Evolutionary conservation across 805 yeast species (phyloP).

Genomic region (Kregervanrija pseudodelftensis): DNA sequence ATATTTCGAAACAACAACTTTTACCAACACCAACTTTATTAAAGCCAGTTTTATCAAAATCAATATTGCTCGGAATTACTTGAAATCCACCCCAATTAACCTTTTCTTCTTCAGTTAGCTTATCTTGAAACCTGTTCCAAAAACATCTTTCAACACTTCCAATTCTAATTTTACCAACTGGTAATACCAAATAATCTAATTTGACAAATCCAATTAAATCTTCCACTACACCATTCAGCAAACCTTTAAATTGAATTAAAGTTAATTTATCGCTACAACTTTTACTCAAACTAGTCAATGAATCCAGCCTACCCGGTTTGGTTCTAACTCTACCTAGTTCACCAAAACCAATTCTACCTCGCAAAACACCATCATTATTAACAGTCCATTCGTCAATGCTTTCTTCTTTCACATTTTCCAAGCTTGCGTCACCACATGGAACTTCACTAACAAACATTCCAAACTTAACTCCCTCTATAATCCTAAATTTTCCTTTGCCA

Average conservation of each 20-base stretch:
- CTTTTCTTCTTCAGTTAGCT: not conserved
- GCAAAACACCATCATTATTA: conserved; percentile 15
- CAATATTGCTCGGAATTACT: no score
- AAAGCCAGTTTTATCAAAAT: no score
- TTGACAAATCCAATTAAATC: conserved; percentile 23
- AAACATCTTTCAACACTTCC: conserved; percentile 39
- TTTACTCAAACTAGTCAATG: conserved; percentile 64
- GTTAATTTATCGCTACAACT: conserved; percentile 86
- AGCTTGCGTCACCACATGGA: conserved; percentile 90
- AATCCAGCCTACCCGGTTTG: conserved; percentile 86
- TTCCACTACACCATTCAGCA: conserved; percentile 41
- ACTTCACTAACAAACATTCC: conserved; percentile 64
- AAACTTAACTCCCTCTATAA: conserved; percentile 35
- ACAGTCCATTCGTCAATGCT: conserved; percentile 14
- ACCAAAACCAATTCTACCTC: conserved; percentile 62
- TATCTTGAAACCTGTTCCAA: conserved; percentile 13
- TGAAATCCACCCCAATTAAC: no score
- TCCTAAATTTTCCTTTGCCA: conserved; percentile 16
- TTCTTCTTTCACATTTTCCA: conserved; percentile 34
- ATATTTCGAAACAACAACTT: no score
- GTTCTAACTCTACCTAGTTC: conserved; percentile 69
- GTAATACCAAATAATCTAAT: conserved; percentile 45
- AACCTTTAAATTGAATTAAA: conserved; percentile 50
- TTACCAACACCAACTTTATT: no score
- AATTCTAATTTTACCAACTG: conserved; percentile 22